A percentile compares a stretch with the other conserved stretches of the same genome.
These are phyloP conservation scores for Solanum paucissectum DNA, from an alignment of 257 asterid species.

Conservation along the genomic window DNA sequence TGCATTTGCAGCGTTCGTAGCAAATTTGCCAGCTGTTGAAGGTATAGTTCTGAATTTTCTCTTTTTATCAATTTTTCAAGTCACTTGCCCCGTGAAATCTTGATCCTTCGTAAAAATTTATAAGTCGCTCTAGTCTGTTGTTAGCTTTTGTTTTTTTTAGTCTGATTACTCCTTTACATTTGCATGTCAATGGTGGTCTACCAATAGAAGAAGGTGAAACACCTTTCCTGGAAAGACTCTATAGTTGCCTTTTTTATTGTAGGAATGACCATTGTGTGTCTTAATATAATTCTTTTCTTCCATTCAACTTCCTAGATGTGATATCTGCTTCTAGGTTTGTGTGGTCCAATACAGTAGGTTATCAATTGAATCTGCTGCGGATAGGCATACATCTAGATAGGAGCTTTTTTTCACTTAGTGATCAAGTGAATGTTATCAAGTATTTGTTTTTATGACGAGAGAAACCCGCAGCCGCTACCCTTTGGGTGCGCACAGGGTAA, in stretches of 20 bases:
- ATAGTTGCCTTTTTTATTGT: not conserved
- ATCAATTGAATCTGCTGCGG: not conserved
- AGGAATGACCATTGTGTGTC: not conserved
- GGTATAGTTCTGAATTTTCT: slow-evolving; percentile 29
- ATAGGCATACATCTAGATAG: not conserved
- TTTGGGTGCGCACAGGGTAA: no score
- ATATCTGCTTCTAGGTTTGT: not conserved
- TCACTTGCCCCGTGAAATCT: not conserved
- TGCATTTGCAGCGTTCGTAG: slow-evolving; percentile 47
- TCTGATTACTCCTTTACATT: not conserved
- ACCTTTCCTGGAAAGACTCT: not conserved
- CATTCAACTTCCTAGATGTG: not conserved
- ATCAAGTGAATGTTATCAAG: not conserved
- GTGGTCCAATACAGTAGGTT: not conserved
- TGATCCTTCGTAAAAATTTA: not conserved
- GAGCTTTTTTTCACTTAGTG: not conserved
- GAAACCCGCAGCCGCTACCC: no score
- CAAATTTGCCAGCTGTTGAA: slow-evolving; percentile 71
- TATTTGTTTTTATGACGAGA: not conserved
- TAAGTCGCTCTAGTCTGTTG: not conserved
- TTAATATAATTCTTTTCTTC: not conserved
- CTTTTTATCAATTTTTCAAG: not conserved
- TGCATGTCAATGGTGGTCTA: not conserved
- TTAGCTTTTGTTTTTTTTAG: not conserved
- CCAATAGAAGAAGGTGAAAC: not conserved